Evolutionary conservation across 2,329 filamentous ascomycete genomes (phyloP).

Genomic region (Colletotrichum sidae): DNA sequence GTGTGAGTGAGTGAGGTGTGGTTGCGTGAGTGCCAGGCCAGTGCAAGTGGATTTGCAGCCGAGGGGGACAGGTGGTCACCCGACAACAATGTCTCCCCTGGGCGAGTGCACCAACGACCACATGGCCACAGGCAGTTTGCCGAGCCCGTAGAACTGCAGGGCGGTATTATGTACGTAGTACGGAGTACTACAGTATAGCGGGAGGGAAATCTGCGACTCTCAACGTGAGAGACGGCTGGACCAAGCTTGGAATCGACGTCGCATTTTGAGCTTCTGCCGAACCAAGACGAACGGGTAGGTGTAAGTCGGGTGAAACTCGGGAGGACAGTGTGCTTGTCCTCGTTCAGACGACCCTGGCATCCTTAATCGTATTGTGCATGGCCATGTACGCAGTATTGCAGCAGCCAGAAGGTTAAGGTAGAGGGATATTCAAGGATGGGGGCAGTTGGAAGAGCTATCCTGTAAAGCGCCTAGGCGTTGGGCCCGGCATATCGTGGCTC

Average conservation of each 20-base stretch:
- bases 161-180: too few relatives aligned
- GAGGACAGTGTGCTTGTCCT: constrained; percentile 14
- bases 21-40: constrained; percentile 6
- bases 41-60: constrained; percentile 4
- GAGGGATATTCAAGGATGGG: constrained; percentile 1
- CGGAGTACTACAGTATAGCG: neutral
- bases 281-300: constrained; percentile 15
- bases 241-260: constrained; percentile 29
- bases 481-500: constrained; percentile 16
- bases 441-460: too few relatives aligned
- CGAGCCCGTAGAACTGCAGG: neutral
- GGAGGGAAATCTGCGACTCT: constrained; percentile 25
- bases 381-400: neutral
- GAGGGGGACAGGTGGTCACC: constrained; percentile 19
- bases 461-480: too few relatives aligned
- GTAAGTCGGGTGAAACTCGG: constrained; percentile 25
- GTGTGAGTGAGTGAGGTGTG: neutral
- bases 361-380: neutral
- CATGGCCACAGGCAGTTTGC: constrained; percentile 20
- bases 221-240: constrained; percentile 34
- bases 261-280: constrained; percentile 4
- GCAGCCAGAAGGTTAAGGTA: neutral
- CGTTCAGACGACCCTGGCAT: constrained; percentile 22
- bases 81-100: constrained; percentile 11
- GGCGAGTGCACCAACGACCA: constrained; percentile 10